Evolutionary conservation across 768 basidiomycete species (phyloP), one percentile per base, ranked within the genome.

Genomic region (Termitomyces sp.): DNA sequence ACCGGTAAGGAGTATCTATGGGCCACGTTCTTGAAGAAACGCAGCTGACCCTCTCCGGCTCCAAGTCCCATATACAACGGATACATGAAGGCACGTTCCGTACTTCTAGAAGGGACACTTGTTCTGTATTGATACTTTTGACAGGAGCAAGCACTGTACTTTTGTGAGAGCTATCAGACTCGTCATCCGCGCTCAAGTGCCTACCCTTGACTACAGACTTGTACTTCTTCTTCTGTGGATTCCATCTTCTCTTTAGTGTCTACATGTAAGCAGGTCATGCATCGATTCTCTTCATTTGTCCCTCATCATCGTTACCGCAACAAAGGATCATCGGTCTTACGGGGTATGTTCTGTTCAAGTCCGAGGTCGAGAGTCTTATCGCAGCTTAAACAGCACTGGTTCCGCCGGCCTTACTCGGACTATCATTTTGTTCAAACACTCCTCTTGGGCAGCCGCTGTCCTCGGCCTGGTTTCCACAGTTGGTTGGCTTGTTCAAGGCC

Each of bases 161-260:
- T 90, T 74, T 96, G 92, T 92, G 74, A 73, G 88, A 67, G 62
- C 56, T 56, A 13, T 60, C 7, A 61, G 61, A 52, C 58, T 51
- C 67, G 63, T 64, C 61, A 47, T 50, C 62, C 67, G 63, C 62
- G 62, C 69, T 63, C 60, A 63, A 49, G 32, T 51, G 69, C 63
- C 65, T 58, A 67, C 69, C 62, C 63, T 62, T 59, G 26, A 40
- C 63, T 68, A 52, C 66, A 98, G 95, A 98, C 77, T 72, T 97
- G 62, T 99, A 93, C 79, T 96, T 98, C 80, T 84, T 98, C 74
- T 99, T 99, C 75, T 82, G 87, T 55, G 96, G 94, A 48, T 98
- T 92, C 80, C 94, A 99, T 74, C 80, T 98, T 60, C 78, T 92
- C 43, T 98, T 93, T 77, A 91, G 90, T 61, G 70, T 92, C 67